A percentile compares a stretch with the other conserved stretches of the same genome.
phyloP scores from a whole-genome alignment of 306 rosid genomes.

The Pterocarpus santalinus region DNA sequence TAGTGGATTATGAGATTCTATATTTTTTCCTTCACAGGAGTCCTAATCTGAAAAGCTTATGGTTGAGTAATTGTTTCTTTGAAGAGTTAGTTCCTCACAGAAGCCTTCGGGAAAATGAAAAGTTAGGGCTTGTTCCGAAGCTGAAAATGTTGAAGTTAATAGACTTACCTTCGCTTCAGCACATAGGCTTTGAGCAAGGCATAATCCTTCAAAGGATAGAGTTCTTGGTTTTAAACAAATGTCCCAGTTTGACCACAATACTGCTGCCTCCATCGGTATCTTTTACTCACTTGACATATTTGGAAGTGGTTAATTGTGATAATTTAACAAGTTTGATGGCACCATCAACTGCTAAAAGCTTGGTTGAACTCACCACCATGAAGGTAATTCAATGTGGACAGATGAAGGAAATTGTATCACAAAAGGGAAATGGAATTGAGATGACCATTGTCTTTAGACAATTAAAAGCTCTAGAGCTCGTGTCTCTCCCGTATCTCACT shows the following conservation, averaged over 20 bases:
- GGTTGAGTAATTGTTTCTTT: background rate
- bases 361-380: conserved; percentile 14
- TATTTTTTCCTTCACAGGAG: conserved; percentile 34
- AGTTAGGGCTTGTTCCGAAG: background rate
- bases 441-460: conserved; percentile 25
- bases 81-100: no score
- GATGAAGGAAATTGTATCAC: background rate
- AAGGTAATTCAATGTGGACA: background rate
- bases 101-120: background rate
- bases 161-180: background rate
- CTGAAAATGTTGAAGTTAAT: background rate
- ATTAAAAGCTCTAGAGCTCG: conserved; percentile 23
- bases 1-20: background rate
- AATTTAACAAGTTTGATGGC: background rate
- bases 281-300: conserved; percentile 10
- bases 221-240: background rate
- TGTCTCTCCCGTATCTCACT: background rate
- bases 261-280: background rate
- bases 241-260: background rate
- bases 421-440: no score
- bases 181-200: conserved; percentile 20
- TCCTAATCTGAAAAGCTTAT: conserved; percentile 26
- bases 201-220: conserved; percentile 25
- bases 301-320: background rate
- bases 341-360: conserved; percentile 21